Evolutionary conservation across 2,329 filamentous ascomycete species (phyloP).

Genomic region (Diplodia scrobiculata): DNA sequence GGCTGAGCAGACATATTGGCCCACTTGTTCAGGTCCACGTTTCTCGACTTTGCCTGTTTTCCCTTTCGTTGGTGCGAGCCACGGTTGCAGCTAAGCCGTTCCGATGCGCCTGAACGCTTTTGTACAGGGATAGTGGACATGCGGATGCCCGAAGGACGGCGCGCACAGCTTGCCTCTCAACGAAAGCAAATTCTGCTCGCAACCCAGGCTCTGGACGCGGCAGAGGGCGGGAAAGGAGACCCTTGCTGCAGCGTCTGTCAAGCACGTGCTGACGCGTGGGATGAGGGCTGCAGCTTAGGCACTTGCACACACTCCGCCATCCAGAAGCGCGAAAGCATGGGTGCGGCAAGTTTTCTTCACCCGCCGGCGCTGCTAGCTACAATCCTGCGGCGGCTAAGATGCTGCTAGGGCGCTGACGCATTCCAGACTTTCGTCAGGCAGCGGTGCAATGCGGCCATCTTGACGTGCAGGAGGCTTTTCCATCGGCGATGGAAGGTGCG

Average conservation of each 20-base stretch:
- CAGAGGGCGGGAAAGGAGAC: conserved; percentile 9
- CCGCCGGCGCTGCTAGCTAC: conserved; percentile 4
- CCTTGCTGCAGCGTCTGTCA: conserved; percentile 9
- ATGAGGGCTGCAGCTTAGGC: background rate
- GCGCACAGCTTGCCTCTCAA: conserved; percentile 3
- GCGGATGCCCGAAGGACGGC: conserved; percentile 1
- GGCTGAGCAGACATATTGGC: background rate
- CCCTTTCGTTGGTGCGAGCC: conserved; percentile 2
- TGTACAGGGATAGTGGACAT: conserved; percentile 5
- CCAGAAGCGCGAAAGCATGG: conserved; percentile 4
- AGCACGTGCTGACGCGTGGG: conserved; percentile 12
- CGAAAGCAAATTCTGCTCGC: conserved; percentile 2
- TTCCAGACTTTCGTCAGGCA: conserved; percentile 4
- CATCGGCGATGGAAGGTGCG: background rate
- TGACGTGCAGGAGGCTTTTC: background rate
- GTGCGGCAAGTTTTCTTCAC: conserved; percentile 7
- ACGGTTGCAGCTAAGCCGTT: conserved; percentile 22
- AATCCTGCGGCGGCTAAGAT: background rate
- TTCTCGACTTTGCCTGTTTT: background rate
- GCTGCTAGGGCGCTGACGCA: conserved; percentile 7
- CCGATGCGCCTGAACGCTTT: background rate
- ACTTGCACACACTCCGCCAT: background rate
- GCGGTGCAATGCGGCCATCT: conserved; percentile 6
- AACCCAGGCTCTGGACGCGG: conserved; percentile 7
- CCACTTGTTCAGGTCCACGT: conserved; percentile 7